A percentile compares a stretch with the other conserved stretches of the same genome.
These are phyloP conservation scores for Alloteropsis angusta DNA, from an alignment of 202 grass and related monocot genomes.

Conservation along the genomic window DNA sequence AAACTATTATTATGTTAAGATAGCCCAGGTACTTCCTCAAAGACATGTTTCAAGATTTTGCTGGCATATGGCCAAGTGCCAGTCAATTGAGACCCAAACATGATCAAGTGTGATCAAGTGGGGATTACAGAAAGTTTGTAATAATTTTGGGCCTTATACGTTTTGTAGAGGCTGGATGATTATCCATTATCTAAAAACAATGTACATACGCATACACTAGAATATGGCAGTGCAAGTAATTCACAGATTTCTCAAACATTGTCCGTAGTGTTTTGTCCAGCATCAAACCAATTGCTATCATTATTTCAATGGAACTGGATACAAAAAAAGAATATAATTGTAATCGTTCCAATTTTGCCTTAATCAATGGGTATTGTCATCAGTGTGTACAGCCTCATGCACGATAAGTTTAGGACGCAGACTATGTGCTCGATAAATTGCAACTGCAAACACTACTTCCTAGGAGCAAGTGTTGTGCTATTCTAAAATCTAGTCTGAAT, in stretches of 20 bases:
- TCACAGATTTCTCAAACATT: neutral
- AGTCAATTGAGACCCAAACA: neutral
- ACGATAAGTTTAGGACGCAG: neutral
- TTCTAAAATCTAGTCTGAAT: neutral
- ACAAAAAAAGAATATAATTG: neutral
- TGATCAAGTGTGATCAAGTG: neutral
- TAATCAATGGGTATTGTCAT: neutral
- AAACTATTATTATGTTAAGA: neutral
- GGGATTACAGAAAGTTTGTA: no score
- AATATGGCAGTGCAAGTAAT: no score
- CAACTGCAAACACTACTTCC: neutral
- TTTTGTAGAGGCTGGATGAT: no score
- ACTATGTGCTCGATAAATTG: neutral
- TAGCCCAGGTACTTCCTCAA: neutral
- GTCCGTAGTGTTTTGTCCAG: neutral
- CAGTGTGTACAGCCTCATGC: neutral
- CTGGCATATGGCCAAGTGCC: neutral
- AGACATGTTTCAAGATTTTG: neutral
- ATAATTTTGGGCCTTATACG: no score
- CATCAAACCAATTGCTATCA: neutral
- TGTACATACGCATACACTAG: no score
- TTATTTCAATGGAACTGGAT: neutral
- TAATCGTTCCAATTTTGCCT: neutral
- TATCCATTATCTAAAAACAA: no score
- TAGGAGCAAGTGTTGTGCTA: no score